These are phyloP conservation scores for Mortierella hygrophila DNA, from an alignment of 192 early-diverging fungal species.

Conservation along the genomic window DNA sequence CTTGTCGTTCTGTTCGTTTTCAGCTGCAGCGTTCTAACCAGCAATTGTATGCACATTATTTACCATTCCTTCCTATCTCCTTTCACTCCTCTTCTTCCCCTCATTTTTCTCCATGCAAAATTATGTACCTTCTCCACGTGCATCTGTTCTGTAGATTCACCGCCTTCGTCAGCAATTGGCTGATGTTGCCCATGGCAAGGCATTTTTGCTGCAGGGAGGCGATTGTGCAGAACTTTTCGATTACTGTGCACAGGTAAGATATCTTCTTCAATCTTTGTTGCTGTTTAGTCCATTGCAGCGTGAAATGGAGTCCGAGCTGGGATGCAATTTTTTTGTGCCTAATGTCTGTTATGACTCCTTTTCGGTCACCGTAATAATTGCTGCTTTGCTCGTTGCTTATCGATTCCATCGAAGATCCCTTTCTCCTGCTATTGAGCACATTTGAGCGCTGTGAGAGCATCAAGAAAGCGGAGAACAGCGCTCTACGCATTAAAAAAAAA, in stretches of 20 bases:
- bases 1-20: not conserved
- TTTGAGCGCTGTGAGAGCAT: not conserved
- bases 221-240: constrained; percentile 99
- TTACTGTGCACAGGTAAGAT: constrained; percentile 89
- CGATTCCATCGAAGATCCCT: not conserved
- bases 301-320: not conserved
- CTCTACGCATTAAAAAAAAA: not conserved
- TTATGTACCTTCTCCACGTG: not conserved
- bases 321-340: not conserved
- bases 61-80: not conserved
- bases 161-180: constrained; percentile 84
- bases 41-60: not conserved
- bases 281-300: too few species aligned
- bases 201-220: constrained; percentile 97
- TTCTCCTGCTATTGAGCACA: not conserved
- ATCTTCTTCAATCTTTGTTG: not conserved
- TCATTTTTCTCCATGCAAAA: not conserved
- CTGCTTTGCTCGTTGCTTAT: constrained; percentile 1
- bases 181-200: constrained; percentile 91
- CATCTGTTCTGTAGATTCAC: constrained; percentile 71
- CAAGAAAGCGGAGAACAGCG: not conserved
- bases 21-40: not conserved
- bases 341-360: constrained; percentile 34
- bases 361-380: constrained; percentile 25
- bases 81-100: not conserved